phyloP scores from a whole-genome alignment of 179 eudicot species.

The Patellifolia procumbens region DNA sequence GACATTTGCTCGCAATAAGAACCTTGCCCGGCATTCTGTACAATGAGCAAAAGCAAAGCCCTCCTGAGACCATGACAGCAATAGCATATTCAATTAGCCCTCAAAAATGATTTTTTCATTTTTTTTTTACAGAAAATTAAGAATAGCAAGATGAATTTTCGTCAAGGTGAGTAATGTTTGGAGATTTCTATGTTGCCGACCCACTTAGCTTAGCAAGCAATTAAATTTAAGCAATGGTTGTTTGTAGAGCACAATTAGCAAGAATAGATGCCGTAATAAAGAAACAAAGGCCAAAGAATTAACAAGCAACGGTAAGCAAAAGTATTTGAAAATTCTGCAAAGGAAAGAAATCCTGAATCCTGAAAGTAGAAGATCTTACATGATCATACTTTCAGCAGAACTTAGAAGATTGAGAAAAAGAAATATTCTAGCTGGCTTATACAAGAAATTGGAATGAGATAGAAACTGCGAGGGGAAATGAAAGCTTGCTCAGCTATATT shows the following conservation, averaged over 20 bases:
- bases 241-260: conserved; percentile 1
- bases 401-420: too few relatives aligned
- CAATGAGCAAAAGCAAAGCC: conserved; percentile 99
- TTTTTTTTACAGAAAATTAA: not conserved
- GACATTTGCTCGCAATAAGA: conserved; percentile 87
- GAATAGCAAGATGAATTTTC: not conserved
- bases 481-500: too few relatives aligned
- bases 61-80: conserved; percentile 58
- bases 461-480: too few relatives aligned
- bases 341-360: too few relatives aligned
- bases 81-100: conserved; percentile 11
- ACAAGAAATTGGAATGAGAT: too few relatives aligned
- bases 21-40: conserved; percentile 92
- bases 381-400: too few relatives aligned
- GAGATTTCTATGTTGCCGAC: not conserved
- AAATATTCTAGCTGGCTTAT: too few relatives aligned
- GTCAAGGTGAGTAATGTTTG: not conserved
- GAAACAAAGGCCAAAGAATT: not conserved
- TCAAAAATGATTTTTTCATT: not conserved
- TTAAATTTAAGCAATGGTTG: not conserved
- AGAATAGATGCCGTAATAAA: not conserved
- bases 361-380: too few relatives aligned
- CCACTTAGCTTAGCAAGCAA: not conserved
- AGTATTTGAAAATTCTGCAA: too few relatives aligned
- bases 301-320: not conserved